A percentile compares a stretch with the other conserved stretches of the same genome.
phyloP scores from a whole-genome alignment of 192 early-diverging fungal species.

The Funneliformis geosporum region DNA sequence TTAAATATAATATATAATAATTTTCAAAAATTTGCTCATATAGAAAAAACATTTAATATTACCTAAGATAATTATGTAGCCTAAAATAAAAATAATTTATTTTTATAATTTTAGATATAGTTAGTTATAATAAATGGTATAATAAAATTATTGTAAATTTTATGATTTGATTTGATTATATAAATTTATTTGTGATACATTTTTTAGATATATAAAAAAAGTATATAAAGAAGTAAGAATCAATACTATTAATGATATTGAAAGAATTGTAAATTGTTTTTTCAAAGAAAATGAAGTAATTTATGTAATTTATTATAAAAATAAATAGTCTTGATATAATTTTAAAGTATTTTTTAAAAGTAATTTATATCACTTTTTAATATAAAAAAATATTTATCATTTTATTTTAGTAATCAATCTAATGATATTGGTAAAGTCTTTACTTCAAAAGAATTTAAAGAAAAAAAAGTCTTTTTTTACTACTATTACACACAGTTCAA shows the following conservation, averaged over 20 bases:
- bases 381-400: conserved; percentile 12
- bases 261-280: conserved; percentile 2
- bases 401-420: not conserved
- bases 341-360: not conserved
- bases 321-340: not conserved
- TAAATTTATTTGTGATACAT: conserved; percentile 15
- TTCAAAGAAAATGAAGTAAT: not conserved
- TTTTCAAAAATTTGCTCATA: not conserved
- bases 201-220: conserved; percentile 1
- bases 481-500: too few species aligned
- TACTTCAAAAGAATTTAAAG: not conserved
- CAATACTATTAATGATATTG: not conserved
- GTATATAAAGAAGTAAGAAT: too few species aligned
- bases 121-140: not conserved
- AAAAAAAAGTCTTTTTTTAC: not conserved
- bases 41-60: conserved; percentile 6
- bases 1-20: conserved; percentile 1
- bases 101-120: not conserved
- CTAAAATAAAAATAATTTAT: conserved; percentile 15
- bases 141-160: not conserved
- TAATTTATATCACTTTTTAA: not conserved
- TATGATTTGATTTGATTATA: not conserved
- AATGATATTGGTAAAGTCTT: not conserved
- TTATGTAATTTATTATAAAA: not conserved
- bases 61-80: not conserved